Evolutionary conservation across 2,329 filamentous ascomycete genomes (phyloP), one percentile per base, ranked within the genome.

Genomic region (Cercospora sp.): DNA sequence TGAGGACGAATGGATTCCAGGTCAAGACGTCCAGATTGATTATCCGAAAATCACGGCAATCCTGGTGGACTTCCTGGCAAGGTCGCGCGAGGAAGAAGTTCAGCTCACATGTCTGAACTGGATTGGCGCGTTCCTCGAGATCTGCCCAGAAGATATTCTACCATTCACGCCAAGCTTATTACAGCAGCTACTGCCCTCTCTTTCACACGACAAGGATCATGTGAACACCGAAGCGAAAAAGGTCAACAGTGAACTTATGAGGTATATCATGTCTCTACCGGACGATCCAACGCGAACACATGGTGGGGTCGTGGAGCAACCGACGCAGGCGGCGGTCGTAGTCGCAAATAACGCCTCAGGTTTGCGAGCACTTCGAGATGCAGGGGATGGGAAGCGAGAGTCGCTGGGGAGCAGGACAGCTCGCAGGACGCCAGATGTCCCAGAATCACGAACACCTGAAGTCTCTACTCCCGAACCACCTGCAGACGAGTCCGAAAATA

Each of bases 41-140:
- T 92, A 97, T 79, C 89, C 92, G 68, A 92, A 91, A 72, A 96
- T 99, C 39, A 82, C 99, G 59, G 92, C 96, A 73, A 99, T 98
- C 64, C 81, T 99, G 51, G 93, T 96, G 2, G 89, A 90, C 12
- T 97, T 95, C 70, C 85, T 99, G 55, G 91, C 96, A 74, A 91
- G 92, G 18, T 90, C 91, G 3, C 72, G 77, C 90, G 94, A 97
- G 77, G 93, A 98, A 78, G 92, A 97, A 75, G 94, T 96, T 71
- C 87, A 97, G 55, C 85, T 97, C 45, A 96, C 96, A 63, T 93
- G 94, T 3, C 84, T 99, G 30, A 88, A 93, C 70, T 99, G 95
- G 95, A 93, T 99, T 71, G 93, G 97, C 72, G 91, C 91, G 68
- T 97, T 99, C 78, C 91, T 99, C 73, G 94, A 98, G 71, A 98